Base-by-base conservation (phyloP, 2,329 filamentous ascomycete species). In the Fusarium equiseti region DNA sequence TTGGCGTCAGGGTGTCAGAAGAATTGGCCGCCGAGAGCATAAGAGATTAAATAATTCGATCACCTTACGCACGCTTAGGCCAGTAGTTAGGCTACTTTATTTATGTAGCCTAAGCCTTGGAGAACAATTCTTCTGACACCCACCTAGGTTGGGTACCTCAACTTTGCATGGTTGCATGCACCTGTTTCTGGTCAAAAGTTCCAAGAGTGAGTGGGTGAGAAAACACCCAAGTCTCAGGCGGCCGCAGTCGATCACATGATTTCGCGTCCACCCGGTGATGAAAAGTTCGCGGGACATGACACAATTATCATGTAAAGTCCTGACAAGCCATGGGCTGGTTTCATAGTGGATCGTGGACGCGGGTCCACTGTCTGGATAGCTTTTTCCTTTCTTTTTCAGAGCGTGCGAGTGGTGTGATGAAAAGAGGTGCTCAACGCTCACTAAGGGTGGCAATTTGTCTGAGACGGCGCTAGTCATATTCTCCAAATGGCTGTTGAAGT, bases 401-500 rank as follows among this genome's bases (percentile, higher is more conserved):
- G n/a, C 54, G 5, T 29, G 31, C 27, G 31, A 12, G 22, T 40
- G 31, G 38, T 26, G 31, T 22, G 24, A 48, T 29, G 57, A 50
- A 24, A 38, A 13, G 27, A 32, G 32, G 15, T 55, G 20, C 27
- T 29, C 29, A 10, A 38, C 6, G 35, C 5, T 38, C 35, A 38
- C 35, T 38, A 38, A 38, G 10, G 27, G 43, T 50, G 55, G 38
- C 43, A 35, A 38, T 40, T 51, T 26, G 8, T 44, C 42, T 44
- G 20, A 16, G 42, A 22, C 16, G 22, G 22, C 22, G 42, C 16
- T 16, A 5, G 20, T 22, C 42, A 16, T 16, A 24, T 26, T 40
- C 22, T 27, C 49, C 26, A 15, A 68, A 63, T 59, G 15, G 46
- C 38, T 29, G 8, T 22, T 45, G 16, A 24, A 55, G 51, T 45